A percentile compares a stretch with the other conserved stretches of the same genome.
Evolutionary conservation across 129 eudicot genomes (phyloP).

Genomic region (Logfia minima): DNA sequence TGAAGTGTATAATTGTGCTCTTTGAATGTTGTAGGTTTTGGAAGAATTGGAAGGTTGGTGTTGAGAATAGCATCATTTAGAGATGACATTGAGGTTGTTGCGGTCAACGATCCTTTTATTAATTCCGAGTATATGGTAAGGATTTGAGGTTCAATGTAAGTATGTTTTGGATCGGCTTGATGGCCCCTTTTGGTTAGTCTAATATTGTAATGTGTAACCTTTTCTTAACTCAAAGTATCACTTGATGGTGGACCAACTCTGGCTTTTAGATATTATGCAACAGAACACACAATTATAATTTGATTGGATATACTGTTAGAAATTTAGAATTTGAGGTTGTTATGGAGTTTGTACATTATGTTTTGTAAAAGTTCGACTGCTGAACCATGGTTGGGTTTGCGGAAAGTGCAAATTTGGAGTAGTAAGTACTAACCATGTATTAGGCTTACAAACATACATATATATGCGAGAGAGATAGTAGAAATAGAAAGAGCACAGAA

Average conservation of each 20-base stretch:
- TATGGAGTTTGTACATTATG: background rate
- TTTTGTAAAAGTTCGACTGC: background rate
- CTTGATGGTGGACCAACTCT: background rate
- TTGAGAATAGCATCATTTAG: conserved; percentile 82
- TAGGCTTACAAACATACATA: background rate
- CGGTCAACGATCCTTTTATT: conserved; percentile 94
- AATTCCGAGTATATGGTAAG: conserved; percentile 90
- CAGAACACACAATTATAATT: background rate
- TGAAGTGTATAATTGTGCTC: background rate
- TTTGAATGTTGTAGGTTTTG: conserved; percentile 60
- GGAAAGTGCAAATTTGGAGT: background rate
- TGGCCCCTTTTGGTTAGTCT: conserved; percentile 1
- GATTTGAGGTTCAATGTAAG: conserved; percentile 4
- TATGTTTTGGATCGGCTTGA: background rate
- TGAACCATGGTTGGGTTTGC: background rate
- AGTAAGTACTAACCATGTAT: background rate
- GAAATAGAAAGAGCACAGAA: conserved; percentile 5
- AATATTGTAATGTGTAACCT: background rate
- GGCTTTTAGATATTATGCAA: background rate
- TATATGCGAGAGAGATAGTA: background rate
- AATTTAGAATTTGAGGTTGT: background rate
- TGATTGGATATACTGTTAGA: background rate
- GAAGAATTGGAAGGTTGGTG: conserved; percentile 94
- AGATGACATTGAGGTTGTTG: conserved; percentile 96
- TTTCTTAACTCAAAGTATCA: background rate